phyloP scores from a whole-genome alignment of 2,329 filamentous ascomycete genomes.

The Aspergillus sp. region DNA sequence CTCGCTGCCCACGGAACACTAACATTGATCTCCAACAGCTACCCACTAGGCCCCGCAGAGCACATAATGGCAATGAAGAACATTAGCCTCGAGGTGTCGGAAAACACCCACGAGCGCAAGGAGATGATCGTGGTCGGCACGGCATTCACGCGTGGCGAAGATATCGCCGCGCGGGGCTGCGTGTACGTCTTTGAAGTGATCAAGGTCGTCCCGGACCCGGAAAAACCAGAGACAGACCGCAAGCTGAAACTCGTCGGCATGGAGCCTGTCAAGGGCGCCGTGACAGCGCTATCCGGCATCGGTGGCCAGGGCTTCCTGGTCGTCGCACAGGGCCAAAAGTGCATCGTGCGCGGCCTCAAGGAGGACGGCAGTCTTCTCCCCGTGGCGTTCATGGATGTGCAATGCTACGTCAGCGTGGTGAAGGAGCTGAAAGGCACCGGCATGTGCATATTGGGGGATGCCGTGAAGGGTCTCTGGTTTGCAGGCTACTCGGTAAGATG shows the following conservation, averaged over 20 bases:
- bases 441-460: conserved; percentile 83
- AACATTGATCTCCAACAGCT: conserved; percentile 22
- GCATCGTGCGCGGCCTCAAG: conserved; percentile 92
- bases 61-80: conserved; percentile 77
- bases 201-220: conserved; percentile 84
- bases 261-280: conserved; percentile 88
- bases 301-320: conserved; percentile 86
- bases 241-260: conserved; percentile 82
- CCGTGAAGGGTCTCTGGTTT: conserved; percentile 92
- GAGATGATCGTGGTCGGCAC: conserved; percentile 83
- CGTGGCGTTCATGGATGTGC: conserved; percentile 97
- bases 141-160: conserved; percentile 81
- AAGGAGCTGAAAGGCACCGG: conserved; percentile 82
- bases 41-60: conserved; percentile 72
- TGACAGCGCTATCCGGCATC: conserved; percentile 80
- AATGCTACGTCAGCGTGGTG: conserved; percentile 82
- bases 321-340: conserved; percentile 91
- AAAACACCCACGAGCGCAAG: conserved; percentile 81
- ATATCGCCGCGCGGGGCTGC: conserved; percentile 78
- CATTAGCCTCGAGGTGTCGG: conserved; percentile 83
- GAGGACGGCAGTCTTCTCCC: conserved; percentile 90
- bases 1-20: not conserved
- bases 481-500: conserved; percentile 73
- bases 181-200: conserved; percentile 92
- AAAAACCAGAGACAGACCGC: conserved; percentile 77